Evolutionary conservation across 23 red algal species (phyloP), one percentile per base, ranked within the genome.

Genomic region (Chondrus crispus): DNA sequence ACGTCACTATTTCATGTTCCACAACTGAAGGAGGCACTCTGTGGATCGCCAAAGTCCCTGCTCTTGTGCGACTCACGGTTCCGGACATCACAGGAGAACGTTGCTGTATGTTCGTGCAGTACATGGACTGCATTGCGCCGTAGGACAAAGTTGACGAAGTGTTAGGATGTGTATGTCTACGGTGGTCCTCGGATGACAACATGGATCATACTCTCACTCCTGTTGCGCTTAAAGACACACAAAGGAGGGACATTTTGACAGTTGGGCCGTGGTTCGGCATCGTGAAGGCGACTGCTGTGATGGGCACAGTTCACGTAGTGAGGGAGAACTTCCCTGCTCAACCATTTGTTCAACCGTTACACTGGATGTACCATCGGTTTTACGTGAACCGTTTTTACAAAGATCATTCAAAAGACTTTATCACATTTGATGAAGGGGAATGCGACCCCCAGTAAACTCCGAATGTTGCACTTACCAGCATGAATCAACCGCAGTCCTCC

Each of bases 181-280:
- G 51, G 13, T 55, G 51, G 51, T 13, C 51, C 13, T 14, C 20
- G 51, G 51, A 55, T 20, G 51, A 77, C 26, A 28, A 77, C 20
- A 2, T 50, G 4, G 40, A 48, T 28, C 39, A 77, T 47, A 77
- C 72, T 4, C n/a, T 5, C 36, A n/a, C 72, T 47, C 72, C 40
- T 13, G 3, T 77, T 13, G 44, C 52, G 4, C 4, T 10, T 29
- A 47, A 2, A 47, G 42, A 48, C 52, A 19, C 20, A 22, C 39
- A 10, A 5, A 3, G n/a, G n/a, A n/a, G n/a, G n/a, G n/a, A n/a
- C n/a, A n/a, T n/a, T 28, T 3, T 40, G 14, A 12, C 16, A 41
- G 72, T 77, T 8, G 19, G 44, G 12, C 72, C 72, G 2, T 77
- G 72, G 72, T 77, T 77, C 72, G 72, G 38, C 52, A 42, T 77